Base-by-base conservation (phyloP, 129 eudicot genomes). In the Saussurea involucrata region DNA sequence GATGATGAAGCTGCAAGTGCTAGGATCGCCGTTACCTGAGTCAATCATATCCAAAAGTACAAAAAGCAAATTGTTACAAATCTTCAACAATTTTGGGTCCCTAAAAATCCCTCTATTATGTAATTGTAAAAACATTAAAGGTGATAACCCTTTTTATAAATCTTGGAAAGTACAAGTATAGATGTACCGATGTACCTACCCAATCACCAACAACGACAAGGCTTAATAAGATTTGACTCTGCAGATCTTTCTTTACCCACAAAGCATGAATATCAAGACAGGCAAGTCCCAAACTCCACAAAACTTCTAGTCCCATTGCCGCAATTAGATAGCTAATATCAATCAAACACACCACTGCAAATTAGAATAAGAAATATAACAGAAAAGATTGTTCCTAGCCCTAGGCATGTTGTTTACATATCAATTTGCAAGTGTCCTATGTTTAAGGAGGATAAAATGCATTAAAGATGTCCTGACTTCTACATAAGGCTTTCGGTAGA, bases 1-100 rank as follows among this genome's bases (percentile, higher is more conserved):
- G 98, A 87, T 42, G 87, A 85, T 68, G 98, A 87, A 25, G 93
- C 95, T 49, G 95, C 98, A 65, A 93, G 95, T 53, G 96, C 87
- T 31, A 93, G 85, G 71, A 82, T 85, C 5, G 96, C 90, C 1
- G 89, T 93, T 68, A 93, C 96, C 98, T 92, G 85, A 31, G 73
- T 29, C 13, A 8, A 9, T 53, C 61, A 53, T 6, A 37, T 37
- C 8, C 10, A 15, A 0, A 49, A 5, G 10, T 37, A 37, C 44
- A 37, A 37, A 17, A n/a, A 53, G 6, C 49, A 37, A 37, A 37
- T 53, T n/a, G 61, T 53, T n/a, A 49, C 21, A 49, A n/a, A 44
- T 15, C 58, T 46, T 1, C 22, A 29, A 3, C 46, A 64, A 25
- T 44, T 37, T 63, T 22, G 18, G 71, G 79, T 37, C 77, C 15